Conservation (phyloP, 164 flowering plant genomes). For the Pachysandra terminalis region DNA sequence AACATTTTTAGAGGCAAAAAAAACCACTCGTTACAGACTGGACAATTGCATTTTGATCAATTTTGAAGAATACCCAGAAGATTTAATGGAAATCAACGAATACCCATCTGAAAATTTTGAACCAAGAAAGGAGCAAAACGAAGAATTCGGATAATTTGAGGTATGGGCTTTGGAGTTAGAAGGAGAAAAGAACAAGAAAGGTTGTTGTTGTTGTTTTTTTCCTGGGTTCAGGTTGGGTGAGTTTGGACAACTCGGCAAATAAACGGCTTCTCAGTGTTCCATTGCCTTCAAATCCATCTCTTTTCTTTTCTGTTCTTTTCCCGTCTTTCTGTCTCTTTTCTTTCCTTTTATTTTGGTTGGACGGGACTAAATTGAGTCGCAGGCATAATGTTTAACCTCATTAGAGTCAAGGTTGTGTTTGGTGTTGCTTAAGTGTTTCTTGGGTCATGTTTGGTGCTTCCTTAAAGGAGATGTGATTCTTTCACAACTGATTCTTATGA, state of each 20-base stretch:
- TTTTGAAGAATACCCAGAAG: constrained; percentile 23
- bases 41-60: constrained; percentile 15
- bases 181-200: background rate
- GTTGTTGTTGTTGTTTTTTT: background rate
- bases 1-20: constrained; percentile 30
- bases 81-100: constrained; percentile 14
- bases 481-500: no score
- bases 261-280: background rate
- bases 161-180: constrained; percentile 5
- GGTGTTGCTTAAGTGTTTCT: no score
- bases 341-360: no score
- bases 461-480: no score
- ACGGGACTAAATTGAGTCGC: no score
- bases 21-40: constrained; percentile 4
- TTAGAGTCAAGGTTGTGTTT: no score
- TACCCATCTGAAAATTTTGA: constrained; percentile 16
- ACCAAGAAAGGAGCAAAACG: background rate
- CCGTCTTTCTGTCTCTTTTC: no score
- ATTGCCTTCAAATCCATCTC: no score
- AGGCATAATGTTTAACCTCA: no score
- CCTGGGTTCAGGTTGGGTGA: background rate
- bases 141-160: constrained; percentile 16
- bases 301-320: no score
- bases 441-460: no score
- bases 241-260: background rate